Conservation (phyloP, 106 monocot genomes). For the Apostasia shenzhenica region DNA sequence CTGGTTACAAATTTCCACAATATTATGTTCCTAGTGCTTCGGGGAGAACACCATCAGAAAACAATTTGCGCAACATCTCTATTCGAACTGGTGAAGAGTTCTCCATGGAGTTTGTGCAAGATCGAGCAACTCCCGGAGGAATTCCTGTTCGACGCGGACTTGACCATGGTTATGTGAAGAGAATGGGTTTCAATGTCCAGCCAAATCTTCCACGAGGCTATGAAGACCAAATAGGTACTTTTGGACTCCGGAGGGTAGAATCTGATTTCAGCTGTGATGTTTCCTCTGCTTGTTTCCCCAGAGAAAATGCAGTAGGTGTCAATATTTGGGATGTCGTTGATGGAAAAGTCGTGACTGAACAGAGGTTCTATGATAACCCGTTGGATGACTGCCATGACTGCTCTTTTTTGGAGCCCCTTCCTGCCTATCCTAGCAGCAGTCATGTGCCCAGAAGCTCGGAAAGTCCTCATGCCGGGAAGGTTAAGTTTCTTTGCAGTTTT, state of each 20-base stretch:
- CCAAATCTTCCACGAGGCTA: conserved; percentile 15
- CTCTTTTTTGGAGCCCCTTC: conserved; percentile 12
- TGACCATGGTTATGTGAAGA: conserved; percentile 13
- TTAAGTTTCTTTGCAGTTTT: conserved; percentile 95
- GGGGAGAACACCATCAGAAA: conserved; percentile 16
- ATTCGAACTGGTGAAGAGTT: conserved; percentile 68
- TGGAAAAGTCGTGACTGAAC: conserved; percentile 9
- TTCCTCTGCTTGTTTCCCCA: conserved; percentile 20
- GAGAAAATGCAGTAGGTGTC: conserved; percentile 3
- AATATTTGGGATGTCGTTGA: conserved; percentile 10
- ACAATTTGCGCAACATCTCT: conserved; percentile 35
- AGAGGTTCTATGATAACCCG: conserved; percentile 10
- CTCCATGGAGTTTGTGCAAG: conserved; percentile 56
- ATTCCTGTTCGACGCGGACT: conserved; percentile 3
- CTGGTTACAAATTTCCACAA: conserved; percentile 15
- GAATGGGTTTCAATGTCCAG: conserved; percentile 9
- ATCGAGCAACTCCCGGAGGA: conserved; percentile 28
- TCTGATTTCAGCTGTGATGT: conserved; percentile 29
- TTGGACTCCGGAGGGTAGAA: conserved; percentile 31
- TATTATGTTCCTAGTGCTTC: conserved; percentile 3
- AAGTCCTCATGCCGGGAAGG: conserved; percentile 35
- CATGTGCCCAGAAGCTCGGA: conserved; percentile 16
- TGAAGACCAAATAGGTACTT: conserved; percentile 30
- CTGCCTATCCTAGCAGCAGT: conserved; percentile 12
- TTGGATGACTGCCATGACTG: conserved; percentile 11